phyloP scores from a whole-genome alignment of 805 yeast genomes.

The Diddensiella caesifluorescens region DNA sequence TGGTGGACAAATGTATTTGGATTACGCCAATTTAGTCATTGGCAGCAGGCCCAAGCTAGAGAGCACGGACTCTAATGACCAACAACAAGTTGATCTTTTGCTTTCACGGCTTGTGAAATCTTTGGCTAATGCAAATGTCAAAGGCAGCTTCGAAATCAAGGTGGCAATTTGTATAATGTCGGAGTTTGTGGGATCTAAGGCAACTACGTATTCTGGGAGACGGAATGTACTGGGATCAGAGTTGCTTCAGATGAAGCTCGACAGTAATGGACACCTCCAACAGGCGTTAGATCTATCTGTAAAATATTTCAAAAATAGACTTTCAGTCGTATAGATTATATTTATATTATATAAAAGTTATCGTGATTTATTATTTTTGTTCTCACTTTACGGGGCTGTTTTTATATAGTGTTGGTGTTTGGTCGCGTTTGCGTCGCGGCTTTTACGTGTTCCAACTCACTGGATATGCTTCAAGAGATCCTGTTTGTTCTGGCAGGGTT shows the following conservation, averaged over 20 bases:
- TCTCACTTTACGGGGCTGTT: no score
- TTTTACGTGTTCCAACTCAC: no score
- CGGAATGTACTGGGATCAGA: conserved; percentile 7
- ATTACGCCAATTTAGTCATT: conserved; percentile 21
- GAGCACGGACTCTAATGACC: not conserved
- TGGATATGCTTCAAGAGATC: conserved; percentile 26
- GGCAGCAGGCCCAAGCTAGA: not conserved
- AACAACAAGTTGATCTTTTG: not conserved
- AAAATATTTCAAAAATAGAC: conserved; percentile 14
- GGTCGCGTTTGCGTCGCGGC: no score
- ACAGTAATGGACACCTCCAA: conserved; percentile 12
- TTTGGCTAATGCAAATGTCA: conserved; percentile 10
- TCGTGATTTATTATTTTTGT: no score
- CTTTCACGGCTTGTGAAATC: conserved; percentile 9
- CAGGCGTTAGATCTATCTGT: conserved; percentile 19
- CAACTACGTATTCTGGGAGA: conserved; percentile 2
- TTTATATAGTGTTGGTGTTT: no score
- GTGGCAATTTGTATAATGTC: conserved; percentile 29
- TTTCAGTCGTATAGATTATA: not conserved
- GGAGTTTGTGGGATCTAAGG: conserved; percentile 22
- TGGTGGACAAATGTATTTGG: conserved; percentile 36
- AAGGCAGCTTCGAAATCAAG: conserved; percentile 14
- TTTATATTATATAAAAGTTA: not conserved
- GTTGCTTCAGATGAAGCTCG: conserved; percentile 21
- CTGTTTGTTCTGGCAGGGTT: conserved; percentile 24